A percentile compares a stretch with the other conserved stretches of the same genome.
phyloP scores from a whole-genome alignment of 331 rosid species.

The Cydonia oblonga region DNA sequence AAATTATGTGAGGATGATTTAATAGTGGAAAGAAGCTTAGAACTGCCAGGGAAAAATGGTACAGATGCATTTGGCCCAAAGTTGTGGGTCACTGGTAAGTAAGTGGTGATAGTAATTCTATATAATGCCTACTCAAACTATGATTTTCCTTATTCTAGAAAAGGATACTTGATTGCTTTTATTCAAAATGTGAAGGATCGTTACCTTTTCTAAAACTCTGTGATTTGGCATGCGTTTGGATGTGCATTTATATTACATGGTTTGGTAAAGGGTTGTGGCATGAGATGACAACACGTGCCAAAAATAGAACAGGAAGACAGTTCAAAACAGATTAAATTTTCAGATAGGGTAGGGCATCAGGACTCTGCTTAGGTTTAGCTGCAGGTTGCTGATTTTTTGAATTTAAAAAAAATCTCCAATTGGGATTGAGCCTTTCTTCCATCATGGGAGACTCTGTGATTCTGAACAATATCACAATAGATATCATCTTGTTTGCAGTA shows the following conservation, averaged over 20 bases:
- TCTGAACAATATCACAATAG: not conserved
- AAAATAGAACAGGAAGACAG: not conserved
- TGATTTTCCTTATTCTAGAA: not conserved
- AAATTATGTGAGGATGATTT: not conserved
- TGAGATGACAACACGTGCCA: not conserved
- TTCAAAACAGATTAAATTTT: not conserved
- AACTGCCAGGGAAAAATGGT: not conserved
- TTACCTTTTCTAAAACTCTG: not conserved
- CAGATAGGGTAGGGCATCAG: not conserved
- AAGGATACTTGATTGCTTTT: not conserved
- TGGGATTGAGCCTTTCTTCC: not conserved
- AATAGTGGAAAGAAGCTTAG: not conserved
- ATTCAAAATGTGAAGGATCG: not conserved
- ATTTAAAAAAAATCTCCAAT: not conserved
- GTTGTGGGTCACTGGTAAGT: not conserved
- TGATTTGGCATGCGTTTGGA: not conserved
- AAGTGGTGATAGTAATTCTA: not conserved
- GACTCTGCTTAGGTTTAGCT: not conserved
- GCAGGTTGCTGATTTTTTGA: not conserved
- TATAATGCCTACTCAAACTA: not conserved
- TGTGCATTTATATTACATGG: not conserved
- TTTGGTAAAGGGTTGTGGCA: not conserved
- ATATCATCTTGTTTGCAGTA: constrained; percentile 42
- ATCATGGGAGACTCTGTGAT: not conserved
- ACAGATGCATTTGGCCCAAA: not conserved